Evolutionary conservation across 169 alveolate genomes (phyloP), one percentile per base, ranked within the genome.

Genomic region (Plasmodium cynomolgi): DNA sequence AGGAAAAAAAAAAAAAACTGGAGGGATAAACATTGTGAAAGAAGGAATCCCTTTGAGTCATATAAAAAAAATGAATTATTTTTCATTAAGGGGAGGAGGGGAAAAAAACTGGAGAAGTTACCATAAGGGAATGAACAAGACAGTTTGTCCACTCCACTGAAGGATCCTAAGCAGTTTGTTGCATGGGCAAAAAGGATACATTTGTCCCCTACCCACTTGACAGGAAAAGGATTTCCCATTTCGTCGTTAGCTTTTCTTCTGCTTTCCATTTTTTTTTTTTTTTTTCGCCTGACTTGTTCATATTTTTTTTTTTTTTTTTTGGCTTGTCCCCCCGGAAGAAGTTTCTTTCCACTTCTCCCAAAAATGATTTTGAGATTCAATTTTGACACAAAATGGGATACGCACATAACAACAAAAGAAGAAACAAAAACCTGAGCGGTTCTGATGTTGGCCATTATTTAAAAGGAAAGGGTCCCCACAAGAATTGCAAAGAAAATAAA

Each of bases 361-460:
- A 81, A 20, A 81, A 81, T 39, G 71, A 34, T n/a, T 26, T 81
- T n/a, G 26, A 11, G 34, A 23, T 34, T 47, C 34, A 47, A 81
- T 81, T 47, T 34, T 47, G 39, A 50, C 62, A 3, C n/a, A 83
- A 83, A 83, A 83, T 83, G 92, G 92, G 29, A 33, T 68, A 56
- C 33, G 71, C 81, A 83, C 39, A 13, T 58, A 83, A 83, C 73
- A 26, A 62, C 39, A 83, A 68, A 83, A 83, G 31, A n/a, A 83
- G 81, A 26, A 83, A 83, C 15, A 34, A 34, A 17, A 44, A 58
- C 50, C 41, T 62, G n/a, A 71, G 41, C 47, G 7, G 44, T 13
- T 44, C 62, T 1, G 41, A 62, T 68, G 47, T 26, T 62, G 33
- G 82, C 17, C 33, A 31, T 3, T 47, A 26, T n/a, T 81, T 58